phyloP scores from a whole-genome alignment of 495 filamentous ascomycete genomes.

The Extremus antarcticus region DNA sequence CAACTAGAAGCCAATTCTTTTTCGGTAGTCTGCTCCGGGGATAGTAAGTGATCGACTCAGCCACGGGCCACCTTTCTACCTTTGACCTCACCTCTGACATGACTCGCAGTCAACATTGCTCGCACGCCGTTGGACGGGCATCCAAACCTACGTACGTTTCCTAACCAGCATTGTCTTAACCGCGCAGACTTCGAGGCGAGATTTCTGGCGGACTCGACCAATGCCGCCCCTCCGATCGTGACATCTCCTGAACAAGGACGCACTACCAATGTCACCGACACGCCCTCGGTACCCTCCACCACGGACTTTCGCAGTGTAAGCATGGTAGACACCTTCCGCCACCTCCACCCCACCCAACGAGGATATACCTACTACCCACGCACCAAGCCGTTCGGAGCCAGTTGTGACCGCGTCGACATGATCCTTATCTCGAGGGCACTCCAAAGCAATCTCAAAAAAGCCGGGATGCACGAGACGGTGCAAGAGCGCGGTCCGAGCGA shows the following conservation, averaged over 20 bases:
- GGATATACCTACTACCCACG: constrained; percentile 30
- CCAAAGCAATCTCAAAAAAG: constrained; percentile 10
- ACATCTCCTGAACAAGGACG: background rate
- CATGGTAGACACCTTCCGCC: constrained; percentile 27
- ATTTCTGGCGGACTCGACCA: constrained; percentile 35
- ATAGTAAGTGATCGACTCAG: constrained; percentile 19
- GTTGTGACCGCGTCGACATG: constrained; percentile 31
- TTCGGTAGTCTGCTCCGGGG: constrained; percentile 36
- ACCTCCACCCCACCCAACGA: constrained; percentile 21
- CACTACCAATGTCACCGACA: background rate
- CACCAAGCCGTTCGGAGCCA: constrained; percentile 21
- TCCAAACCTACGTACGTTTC: constrained; percentile 34
- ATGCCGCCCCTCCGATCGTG: no score
- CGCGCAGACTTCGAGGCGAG: constrained; percentile 39
- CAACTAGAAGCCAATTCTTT: constrained; percentile 31
- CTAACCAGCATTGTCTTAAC: constrained; percentile 37
- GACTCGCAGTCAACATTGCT: constrained; percentile 35
- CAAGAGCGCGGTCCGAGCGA: constrained; percentile 28
- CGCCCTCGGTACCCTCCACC: background rate
- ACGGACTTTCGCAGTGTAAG: background rate
- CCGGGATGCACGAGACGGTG: constrained; percentile 27
- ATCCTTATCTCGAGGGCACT: constrained; percentile 21
- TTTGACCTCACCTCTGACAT: background rate
- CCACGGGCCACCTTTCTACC: no score
- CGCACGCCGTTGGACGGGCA: constrained; percentile 32